Evolutionary conservation across 2,329 filamentous ascomycete species (phyloP), one percentile per base, ranked within the genome.

Genomic region (Aspergillus puulaauensis): DNA sequence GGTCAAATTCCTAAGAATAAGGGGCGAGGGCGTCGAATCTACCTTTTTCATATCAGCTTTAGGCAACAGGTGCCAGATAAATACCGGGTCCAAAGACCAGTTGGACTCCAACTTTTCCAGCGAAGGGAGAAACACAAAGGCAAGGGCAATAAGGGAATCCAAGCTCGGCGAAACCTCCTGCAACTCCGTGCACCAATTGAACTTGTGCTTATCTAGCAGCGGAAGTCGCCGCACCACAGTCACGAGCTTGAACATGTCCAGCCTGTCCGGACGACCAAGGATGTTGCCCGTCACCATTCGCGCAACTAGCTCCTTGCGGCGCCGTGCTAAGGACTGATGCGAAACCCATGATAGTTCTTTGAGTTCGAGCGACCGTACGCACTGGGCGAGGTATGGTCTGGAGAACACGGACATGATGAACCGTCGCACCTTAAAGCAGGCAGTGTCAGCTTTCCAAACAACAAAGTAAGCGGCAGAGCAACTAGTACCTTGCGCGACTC

Each of bases 381-480:
- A 51, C 21, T 40, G 44, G 19, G 44, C 56, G 2, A 54, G 50
- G 14, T 43, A 48, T 6, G 56, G 56, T n/a, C 47, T 58, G 27
- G 50, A 54, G 12, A 58, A 44, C 3, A 58, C 39, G 27, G 40
- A 50, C 50, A 44, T 49, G 46, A 52, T 58, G 23, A 58, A 58
- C 2, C 37, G 33, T 11, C 56, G 56, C 11, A 58, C 37, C 56
- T 58, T 23, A 9, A 39, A 7, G 33, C 3, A 15, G 33, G 17
- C 47, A 35, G 45, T 50, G 47, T 50, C 21, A 50, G 47, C 19
- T n/a, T 15, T 24, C 8, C 17, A 14, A 14, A 21, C n/a, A 11
- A 4, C 33, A 21, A 40, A 7, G 23, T 7, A 15, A 24, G 17
- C 6, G 27, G 5, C 21, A 23, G 37, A 27, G 24, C 21, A 19